These are phyloP conservation scores for Acephala macrosclerotiorum DNA, from an alignment of 2,329 filamentous ascomycete species.

Conservation along the genomic window DNA sequence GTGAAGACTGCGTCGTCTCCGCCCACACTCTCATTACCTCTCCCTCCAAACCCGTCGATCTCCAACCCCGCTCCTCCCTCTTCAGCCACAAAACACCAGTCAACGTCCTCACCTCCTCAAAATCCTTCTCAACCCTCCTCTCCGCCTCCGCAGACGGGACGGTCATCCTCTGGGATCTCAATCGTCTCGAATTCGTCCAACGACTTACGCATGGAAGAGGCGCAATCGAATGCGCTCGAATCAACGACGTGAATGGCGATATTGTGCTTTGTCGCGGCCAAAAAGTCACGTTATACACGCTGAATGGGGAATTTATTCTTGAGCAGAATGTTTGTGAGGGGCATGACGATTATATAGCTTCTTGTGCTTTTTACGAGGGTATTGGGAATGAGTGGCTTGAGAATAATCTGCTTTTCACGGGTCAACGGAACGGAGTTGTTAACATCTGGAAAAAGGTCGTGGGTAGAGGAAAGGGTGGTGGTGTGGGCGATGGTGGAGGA, in stretches of 20 bases:
- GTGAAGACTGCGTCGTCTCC: slow-evolving; percentile 89
- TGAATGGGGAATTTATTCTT: slow-evolving; percentile 85
- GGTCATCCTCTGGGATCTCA: slow-evolving; percentile 92
- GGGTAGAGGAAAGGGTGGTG: slow-evolving; percentile 49
- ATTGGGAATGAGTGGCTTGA: slow-evolving; percentile 93
- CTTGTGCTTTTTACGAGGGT: slow-evolving; percentile 93
- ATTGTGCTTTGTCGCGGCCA: slow-evolving; percentile 84
- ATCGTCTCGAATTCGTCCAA: slow-evolving; percentile 85
- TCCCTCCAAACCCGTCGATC: slow-evolving; percentile 74
- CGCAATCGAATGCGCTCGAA: slow-evolving; percentile 74
- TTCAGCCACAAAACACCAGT: slow-evolving; percentile 92
- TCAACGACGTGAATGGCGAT: slow-evolving; percentile 91
- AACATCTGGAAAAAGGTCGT: slow-evolving; percentile 74
- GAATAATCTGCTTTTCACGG: slow-evolving; percentile 85
- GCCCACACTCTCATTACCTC: slow-evolving; percentile 77
- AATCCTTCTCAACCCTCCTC: slow-evolving; percentile 87
- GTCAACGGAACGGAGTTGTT: slow-evolving; percentile 82
- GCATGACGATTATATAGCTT: slow-evolving; percentile 78
- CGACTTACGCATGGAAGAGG: slow-evolving; percentile 66
- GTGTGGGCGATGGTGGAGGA: slow-evolving; percentile 54
- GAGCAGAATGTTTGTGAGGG: slow-evolving; percentile 80
- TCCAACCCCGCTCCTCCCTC: slow-evolving; percentile 79
- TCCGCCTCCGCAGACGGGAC: slow-evolving; percentile 84
- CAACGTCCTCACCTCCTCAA: slow-evolving; percentile 81
- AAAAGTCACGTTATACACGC: slow-evolving; percentile 79